phyloP scores from a whole-genome alignment of 257 asterid species.

The Nicotiana noctiflora region DNA sequence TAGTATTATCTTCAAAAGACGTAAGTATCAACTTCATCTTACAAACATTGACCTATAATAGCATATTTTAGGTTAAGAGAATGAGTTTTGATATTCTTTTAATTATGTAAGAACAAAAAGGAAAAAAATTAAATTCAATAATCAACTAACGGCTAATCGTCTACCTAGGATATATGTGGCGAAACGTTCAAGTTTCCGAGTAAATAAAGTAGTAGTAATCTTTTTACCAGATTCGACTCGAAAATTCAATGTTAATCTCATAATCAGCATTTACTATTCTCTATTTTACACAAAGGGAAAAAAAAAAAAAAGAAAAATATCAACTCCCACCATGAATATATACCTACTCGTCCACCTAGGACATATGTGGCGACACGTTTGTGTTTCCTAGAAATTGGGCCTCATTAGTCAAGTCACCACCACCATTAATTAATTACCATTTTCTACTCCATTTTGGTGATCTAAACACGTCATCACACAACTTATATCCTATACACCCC shows the following conservation, averaged over 20 bases:
- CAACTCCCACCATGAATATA: neutral
- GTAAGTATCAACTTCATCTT: neutral
- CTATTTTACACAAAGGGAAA: neutral
- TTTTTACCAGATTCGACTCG: neutral
- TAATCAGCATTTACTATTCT: neutral
- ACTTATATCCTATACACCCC: neutral
- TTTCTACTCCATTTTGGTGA: neutral
- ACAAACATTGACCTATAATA: neutral
- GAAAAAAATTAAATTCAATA: neutral
- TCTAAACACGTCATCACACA: neutral
- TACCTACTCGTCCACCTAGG: neutral
- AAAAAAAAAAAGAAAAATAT: no score
- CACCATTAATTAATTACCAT: no score
- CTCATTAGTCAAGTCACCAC: neutral
- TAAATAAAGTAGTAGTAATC: neutral
- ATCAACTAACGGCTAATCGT: neutral
- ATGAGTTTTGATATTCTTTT: neutral
- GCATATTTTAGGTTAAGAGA: neutral
- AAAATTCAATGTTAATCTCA: neutral
- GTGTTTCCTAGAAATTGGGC: neutral
- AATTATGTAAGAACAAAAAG: neutral
- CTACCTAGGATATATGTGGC: neutral
- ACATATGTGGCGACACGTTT: conserved; percentile 5
- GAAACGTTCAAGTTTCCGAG: neutral
- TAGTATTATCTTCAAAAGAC: neutral